Percentiles rank a stretch among this genome's conserved stretches.
Evolutionary conservation across 352 stramenopile genomes (phyloP).

Genomic region (Pelagophyceae sp.): DNA sequence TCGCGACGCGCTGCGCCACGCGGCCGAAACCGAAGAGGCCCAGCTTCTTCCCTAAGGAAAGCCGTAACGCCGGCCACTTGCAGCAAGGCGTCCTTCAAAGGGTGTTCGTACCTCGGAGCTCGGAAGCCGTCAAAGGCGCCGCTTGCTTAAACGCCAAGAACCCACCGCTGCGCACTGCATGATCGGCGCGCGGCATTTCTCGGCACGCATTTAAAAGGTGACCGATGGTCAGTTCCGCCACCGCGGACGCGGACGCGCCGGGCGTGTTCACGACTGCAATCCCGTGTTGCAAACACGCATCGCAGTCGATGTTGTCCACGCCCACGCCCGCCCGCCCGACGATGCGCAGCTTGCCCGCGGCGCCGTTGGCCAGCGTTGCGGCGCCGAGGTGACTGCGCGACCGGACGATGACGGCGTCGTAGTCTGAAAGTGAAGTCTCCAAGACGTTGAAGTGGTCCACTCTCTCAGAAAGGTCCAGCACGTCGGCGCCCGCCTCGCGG

Average conservation of each 20-base stretch:
- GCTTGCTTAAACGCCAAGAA: conserved; percentile 24
- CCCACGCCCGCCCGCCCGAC: conserved; percentile 66
- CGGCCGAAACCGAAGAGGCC: conserved; percentile 69
- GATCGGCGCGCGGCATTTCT: conserved; percentile 21
- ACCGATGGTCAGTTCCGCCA: conserved; percentile 67
- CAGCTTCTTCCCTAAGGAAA: conserved; percentile 66
- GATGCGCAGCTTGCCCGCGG: conserved; percentile 51
- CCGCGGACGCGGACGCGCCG: conserved; percentile 64
- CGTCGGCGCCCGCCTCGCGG: not conserved
- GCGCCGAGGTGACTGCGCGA: not conserved
- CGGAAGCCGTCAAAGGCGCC: conserved; percentile 28
- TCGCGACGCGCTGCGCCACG: conserved; percentile 63
- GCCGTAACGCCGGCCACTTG: too few species aligned
- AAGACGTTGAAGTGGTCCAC: not conserved
- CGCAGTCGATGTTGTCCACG: conserved; percentile 77
- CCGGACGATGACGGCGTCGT: conserved; percentile 19
- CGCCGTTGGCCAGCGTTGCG: conserved; percentile 45
- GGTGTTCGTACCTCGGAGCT: too few species aligned
- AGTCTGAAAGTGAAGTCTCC: not conserved
- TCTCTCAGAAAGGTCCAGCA: not conserved
- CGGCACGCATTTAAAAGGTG: conserved; percentile 43
- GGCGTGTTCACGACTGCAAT: conserved; percentile 76
- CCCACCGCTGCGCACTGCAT: conserved; percentile 14
- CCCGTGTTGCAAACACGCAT: conserved; percentile 59
- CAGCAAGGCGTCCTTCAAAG: too few species aligned